These are phyloP conservation scores for Cladophialophora yegresii DNA, from an alignment of 2,329 filamentous ascomycete species.

Conservation along the genomic window DNA sequence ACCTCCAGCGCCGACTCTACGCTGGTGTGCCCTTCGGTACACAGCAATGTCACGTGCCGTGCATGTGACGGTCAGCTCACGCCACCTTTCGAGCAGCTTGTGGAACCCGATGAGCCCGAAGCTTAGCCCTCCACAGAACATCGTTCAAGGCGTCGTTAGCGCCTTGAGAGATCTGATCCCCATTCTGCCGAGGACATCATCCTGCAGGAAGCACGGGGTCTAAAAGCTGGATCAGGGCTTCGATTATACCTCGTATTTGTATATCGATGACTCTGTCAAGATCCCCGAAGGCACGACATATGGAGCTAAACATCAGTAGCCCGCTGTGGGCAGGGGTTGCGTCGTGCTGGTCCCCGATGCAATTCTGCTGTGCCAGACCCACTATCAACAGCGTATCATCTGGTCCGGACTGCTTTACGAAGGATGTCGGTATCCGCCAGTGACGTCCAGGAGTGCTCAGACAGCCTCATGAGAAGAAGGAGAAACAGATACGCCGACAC, in stretches of 20 bases:
- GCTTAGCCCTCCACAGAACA: not conserved
- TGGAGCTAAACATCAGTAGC: constrained; percentile 2
- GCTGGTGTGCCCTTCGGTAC: not conserved
- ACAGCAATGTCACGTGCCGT: not conserved
- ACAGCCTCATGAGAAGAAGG: constrained; percentile 4
- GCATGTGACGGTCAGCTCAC: not conserved
- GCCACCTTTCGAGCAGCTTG: not conserved
- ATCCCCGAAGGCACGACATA: constrained; percentile 11
- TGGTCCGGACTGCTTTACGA: not conserved
- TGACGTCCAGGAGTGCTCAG: not conserved
- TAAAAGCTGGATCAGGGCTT: not conserved
- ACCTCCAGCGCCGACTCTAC: not conserved
- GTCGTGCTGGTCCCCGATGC: constrained; percentile 13
- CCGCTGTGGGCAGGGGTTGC: not conserved
- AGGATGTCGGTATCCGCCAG: not conserved
- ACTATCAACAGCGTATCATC: not conserved
- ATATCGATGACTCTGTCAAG: constrained; percentile 6
- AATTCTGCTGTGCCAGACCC: not conserved
- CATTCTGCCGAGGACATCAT: not conserved
- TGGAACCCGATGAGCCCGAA: constrained; percentile 18
- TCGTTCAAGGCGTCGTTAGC: not conserved
- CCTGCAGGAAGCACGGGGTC: not conserved
- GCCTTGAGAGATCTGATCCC: too few species aligned
- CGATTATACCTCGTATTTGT: not conserved
- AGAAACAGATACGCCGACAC: not conserved